Percentiles rank a stretch among this genome's conserved stretches.
Conservation (phyloP, 768 basidiomycete species). For the Ephemerocybe angulata region DNA sequence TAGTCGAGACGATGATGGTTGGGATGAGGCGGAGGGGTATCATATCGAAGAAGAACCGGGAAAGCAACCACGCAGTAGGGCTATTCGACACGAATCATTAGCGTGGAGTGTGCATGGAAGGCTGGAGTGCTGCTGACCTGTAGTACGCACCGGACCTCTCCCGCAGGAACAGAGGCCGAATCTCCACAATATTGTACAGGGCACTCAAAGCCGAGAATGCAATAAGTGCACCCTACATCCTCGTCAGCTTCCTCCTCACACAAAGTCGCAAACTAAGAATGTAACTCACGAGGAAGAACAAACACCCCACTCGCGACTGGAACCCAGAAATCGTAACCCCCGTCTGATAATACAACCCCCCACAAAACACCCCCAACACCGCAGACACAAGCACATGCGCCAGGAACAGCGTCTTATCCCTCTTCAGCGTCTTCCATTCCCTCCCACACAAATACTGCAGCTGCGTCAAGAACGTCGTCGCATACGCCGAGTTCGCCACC, state of each 20-base stretch:
- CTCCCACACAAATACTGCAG: constrained; percentile 75
- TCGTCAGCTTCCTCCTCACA: constrained; percentile 7
- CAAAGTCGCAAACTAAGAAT: not conserved
- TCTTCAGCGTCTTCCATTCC: constrained; percentile 80
- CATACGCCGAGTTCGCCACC: constrained; percentile 37
- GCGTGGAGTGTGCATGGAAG: not conserved
- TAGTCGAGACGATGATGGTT: constrained; percentile 80
- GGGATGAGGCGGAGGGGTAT: constrained; percentile 86
- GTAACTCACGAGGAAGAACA: constrained; percentile 81
- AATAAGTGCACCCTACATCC: constrained; percentile 72
- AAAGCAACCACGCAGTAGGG: constrained; percentile 88
- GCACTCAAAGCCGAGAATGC: constrained; percentile 91
- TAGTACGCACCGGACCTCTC: constrained; percentile 86
- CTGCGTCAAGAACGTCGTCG: constrained; percentile 86
- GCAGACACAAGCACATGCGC: constrained; percentile 71
- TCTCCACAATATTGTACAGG: constrained; percentile 80
- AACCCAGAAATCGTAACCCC: constrained; percentile 84
- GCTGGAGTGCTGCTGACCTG: constrained; percentile 43
- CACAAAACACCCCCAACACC: constrained; percentile 82
- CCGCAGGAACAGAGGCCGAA: constrained; percentile 82
- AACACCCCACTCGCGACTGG: constrained; percentile 87
- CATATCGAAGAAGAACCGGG: constrained; percentile 84
- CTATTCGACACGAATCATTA: too few relatives aligned
- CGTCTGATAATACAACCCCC: constrained; percentile 84
- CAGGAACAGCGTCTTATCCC: constrained; percentile 80